phyloP scores from a whole-genome alignment of 805 yeast genomes.

The Candida vaughaniae region DNA sequence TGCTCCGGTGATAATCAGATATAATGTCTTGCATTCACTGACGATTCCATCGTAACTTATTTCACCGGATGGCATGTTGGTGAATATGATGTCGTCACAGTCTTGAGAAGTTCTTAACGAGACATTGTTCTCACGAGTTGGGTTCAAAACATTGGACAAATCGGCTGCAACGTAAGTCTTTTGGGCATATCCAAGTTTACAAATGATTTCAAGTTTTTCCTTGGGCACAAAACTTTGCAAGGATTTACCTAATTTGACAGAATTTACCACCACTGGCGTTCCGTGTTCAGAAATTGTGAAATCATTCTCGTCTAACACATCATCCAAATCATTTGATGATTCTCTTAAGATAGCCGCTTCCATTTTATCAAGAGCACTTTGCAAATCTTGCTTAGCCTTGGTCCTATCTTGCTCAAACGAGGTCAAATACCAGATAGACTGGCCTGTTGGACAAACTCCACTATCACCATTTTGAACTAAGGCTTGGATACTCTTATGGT shows the following conservation, averaged over 20 bases:
- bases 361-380: constrained; percentile 75
- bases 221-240: constrained; percentile 82
- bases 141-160: constrained; percentile 34
- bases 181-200: constrained; percentile 41
- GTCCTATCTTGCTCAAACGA: constrained; percentile 65
- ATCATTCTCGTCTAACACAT: constrained; percentile 53
- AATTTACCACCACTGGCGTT: constrained; percentile 62
- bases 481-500: constrained; percentile 77
- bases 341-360: constrained; percentile 82
- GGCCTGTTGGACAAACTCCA: constrained; percentile 84
- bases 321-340: constrained; percentile 50
- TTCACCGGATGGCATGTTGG: constrained; percentile 77
- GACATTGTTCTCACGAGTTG: constrained; percentile 28
- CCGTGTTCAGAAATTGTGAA: constrained; percentile 44
- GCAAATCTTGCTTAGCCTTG: constrained; percentile 74
- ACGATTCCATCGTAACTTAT: constrained; percentile 89
- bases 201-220: constrained; percentile 52
- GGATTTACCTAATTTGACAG: constrained; percentile 83
- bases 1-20: constrained; percentile 80
- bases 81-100: constrained; percentile 44
- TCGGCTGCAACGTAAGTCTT: constrained; percentile 37
- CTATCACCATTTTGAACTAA: constrained; percentile 84
- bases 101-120: constrained; percentile 26
- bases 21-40: constrained; percentile 73
- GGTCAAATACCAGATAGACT: constrained; percentile 86